These are phyloP conservation scores for Dactylellina parvicollis DNA, from an alignment of 2,329 filamentous ascomycete species.

Conservation along the genomic window DNA sequence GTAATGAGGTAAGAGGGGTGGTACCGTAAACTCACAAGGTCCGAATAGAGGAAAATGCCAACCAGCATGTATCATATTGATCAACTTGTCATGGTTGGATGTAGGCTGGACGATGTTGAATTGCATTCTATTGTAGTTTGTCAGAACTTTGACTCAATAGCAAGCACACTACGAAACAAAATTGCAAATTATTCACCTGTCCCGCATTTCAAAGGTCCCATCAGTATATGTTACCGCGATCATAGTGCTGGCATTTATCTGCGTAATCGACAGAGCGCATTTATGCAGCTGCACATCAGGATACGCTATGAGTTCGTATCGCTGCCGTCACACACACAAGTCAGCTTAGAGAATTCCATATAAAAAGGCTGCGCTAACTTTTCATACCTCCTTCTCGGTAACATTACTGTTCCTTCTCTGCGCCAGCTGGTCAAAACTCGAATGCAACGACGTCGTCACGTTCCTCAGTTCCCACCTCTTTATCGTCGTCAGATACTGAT, in stretches of 20 bases:
- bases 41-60: conserved; percentile 56
- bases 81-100: conserved; percentile 54
- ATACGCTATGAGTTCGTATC: conserved; percentile 73
- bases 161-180: neutral
- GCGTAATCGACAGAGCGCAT: conserved; percentile 74
- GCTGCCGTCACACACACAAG: conserved; percentile 67
- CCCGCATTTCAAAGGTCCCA: conserved; percentile 66
- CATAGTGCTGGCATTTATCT: conserved; percentile 75
- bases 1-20: no score
- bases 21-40: conserved; percentile 13
- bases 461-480: conserved; percentile 82
- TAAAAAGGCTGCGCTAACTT: neutral
- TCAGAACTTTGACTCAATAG: neutral
- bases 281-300: conserved; percentile 67
- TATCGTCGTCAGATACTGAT: conserved; percentile 77
- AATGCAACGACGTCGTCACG: conserved; percentile 73
- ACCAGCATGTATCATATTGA: conserved; percentile 58
- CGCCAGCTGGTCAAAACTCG: conserved; percentile 80
- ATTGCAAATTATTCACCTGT: conserved; percentile 30
- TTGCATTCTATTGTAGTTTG: conserved; percentile 44
- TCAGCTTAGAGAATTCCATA: neutral
- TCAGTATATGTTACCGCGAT: conserved; percentile 72
- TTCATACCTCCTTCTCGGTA: conserved; percentile 61
- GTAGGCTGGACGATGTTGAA: conserved; percentile 45
- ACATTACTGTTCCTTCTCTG: conserved; percentile 69